Evolutionary conservation across 148 eudicot species (phyloP).

Genomic region (Fallopia convolvulus): DNA sequence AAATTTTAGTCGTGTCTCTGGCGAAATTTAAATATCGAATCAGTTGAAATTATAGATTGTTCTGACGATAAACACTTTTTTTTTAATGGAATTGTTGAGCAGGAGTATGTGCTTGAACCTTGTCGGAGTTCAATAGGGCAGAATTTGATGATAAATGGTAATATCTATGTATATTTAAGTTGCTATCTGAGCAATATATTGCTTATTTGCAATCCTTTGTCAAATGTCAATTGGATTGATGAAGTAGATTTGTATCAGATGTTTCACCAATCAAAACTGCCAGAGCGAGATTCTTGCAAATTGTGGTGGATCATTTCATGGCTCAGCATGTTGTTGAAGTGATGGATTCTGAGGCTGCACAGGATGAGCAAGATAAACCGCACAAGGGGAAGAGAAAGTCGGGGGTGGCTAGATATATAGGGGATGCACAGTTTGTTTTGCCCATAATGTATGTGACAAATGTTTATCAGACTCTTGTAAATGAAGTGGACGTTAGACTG

Average conservation of each 20-base stretch:
- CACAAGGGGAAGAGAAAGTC: constrained; percentile 78
- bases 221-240: background rate
- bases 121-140: constrained; percentile 26
- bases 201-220: too few species aligned
- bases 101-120: too few species aligned
- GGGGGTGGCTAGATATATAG: constrained; percentile 57
- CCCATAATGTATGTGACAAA: constrained; percentile 80
- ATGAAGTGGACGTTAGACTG: constrained; percentile 33
- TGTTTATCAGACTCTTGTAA: too few species aligned
- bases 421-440: constrained; percentile 64
- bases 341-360: constrained; percentile 44
- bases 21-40: too few species aligned
- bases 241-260: constrained; percentile 30
- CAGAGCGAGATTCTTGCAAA: constrained; percentile 59
- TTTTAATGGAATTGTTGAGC: too few species aligned
- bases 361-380: constrained; percentile 47
- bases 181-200: too few species aligned
- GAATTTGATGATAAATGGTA: constrained; percentile 58
- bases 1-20: too few species aligned
- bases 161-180: too few species aligned
- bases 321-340: constrained; percentile 44
- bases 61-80: too few species aligned
- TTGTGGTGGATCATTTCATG: constrained; percentile 57
- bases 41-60: too few species aligned
- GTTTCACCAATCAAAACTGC: constrained; percentile 76